Evolutionary conservation across 1,139 yeast genomes (phyloP), one percentile per base, ranked within the genome.

Genomic region (Blastobotrys capitulatus): DNA sequence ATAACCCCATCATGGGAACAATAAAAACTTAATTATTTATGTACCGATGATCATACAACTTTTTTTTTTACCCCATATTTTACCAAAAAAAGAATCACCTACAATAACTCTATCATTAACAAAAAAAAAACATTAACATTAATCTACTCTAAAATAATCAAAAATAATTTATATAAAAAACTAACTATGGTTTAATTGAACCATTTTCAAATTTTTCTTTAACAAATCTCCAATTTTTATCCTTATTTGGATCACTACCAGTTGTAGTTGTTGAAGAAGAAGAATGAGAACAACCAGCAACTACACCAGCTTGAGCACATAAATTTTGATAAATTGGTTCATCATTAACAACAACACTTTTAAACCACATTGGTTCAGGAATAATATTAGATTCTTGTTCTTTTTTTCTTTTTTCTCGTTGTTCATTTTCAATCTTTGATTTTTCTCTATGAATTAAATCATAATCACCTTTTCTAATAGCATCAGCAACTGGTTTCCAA

Each of bases 401-500:
- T 54, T 73, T 66, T 69, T 80, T 82, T 65, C 97, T 80, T 67
- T 83, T 66, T 44, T 80, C 90, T 61, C 97, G 81, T 72, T 90
- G 96, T 37, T 73, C 77, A 63, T 85, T 84, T 70, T 90, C 97
- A 59, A 90, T 77, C 64, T 74, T 71, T 15, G 88, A 74, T 73
- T 90, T 90, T 61, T 85, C 89, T 55, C 71, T 70, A 61, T 82
- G 82, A 59, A 89, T 87, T 56, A 76, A 67, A 58, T 86, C 88
- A 66, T 77, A 86, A 66, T 89, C 85, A 40, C 90, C 83, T 41
- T 71, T 68, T 54, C 75, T 78, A 58, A 88, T 84, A 15, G 97
- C 97, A n/a, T 77, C 87, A 1, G 96, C 95, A 34, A 90, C 97
- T 59, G 81, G 78, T 38, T 62, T 59, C 97, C 97, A 90, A 16